Evolutionary conservation across 1,139 yeast genomes (phyloP).

Genomic region (Zygosaccharomyces sapae): DNA sequence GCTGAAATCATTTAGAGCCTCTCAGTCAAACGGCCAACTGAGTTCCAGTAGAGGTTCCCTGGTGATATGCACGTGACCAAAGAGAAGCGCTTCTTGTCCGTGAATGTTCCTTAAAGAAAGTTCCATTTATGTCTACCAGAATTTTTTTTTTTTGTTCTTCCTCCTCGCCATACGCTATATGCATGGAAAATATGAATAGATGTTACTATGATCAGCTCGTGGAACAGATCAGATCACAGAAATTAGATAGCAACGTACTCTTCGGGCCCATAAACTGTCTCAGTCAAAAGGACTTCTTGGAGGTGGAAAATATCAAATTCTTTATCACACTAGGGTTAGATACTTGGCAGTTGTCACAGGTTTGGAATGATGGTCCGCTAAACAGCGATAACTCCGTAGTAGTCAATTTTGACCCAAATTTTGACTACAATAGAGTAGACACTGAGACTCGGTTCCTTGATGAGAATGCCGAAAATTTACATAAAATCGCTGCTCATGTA

Average conservation of each 20-base stretch:
- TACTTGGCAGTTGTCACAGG: slow-evolving; percentile 27
- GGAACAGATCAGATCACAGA: slow-evolving; percentile 32
- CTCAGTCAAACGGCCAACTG: too few species aligned
- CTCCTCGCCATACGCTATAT: too few species aligned
- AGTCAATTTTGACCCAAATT: slow-evolving; percentile 22
- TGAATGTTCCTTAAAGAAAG: too few species aligned
- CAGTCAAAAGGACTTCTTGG: slow-evolving; percentile 32
- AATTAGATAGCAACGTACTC: slow-evolving; percentile 34
- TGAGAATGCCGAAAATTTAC: neutral
- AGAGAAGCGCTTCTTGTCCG: too few species aligned
- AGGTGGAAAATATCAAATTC: slow-evolving; percentile 24
- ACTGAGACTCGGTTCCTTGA: neutral
- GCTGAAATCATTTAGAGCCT: too few species aligned
- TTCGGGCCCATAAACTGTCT: slow-evolving; percentile 38
- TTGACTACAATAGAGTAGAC: slow-evolving; percentile 16
- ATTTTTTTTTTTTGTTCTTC: too few species aligned
- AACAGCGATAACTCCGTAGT: slow-evolving; percentile 21
- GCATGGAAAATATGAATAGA: slow-evolving; percentile 2
- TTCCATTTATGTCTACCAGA: too few species aligned
- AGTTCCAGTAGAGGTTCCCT: too few species aligned
- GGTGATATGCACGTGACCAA: too few species aligned
- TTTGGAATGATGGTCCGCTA: slow-evolving; percentile 23
- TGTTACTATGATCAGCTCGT: slow-evolving; percentile 22
- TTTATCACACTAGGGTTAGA: slow-evolving; percentile 30
- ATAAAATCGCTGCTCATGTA: neutral